A percentile compares a stretch with the other conserved stretches of the same genome.
Evolutionary conservation across 169 alveolate species (phyloP).

Genomic region (Plasmodium cynomolgi): DNA sequence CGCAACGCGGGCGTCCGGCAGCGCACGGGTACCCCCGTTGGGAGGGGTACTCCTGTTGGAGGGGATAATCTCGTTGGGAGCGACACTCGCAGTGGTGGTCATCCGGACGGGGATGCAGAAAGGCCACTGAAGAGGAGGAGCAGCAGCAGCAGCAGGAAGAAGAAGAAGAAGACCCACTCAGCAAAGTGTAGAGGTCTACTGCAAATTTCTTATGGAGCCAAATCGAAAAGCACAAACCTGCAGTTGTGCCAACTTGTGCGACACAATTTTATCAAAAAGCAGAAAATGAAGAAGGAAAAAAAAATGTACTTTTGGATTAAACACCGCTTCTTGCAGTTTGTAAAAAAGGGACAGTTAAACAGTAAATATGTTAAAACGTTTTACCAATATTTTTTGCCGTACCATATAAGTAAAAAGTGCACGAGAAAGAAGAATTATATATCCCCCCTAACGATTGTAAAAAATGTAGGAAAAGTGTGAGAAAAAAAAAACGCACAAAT

Average conservation of each 20-base stretch:
- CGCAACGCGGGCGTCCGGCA: background rate
- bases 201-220: background rate
- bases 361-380: conserved; percentile 56
- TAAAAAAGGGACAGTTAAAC: conserved; percentile 13
- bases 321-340: background rate
- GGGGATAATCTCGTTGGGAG: background rate
- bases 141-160: too few species aligned
- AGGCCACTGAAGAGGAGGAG: background rate
- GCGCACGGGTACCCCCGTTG: background rate
- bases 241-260: conserved; percentile 40
- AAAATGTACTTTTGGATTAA: conserved; percentile 65
- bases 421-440: conserved; percentile 70
- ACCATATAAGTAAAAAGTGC: conserved; percentile 53
- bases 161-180: background rate
- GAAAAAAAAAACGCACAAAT: background rate
- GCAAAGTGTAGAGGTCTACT: background rate
- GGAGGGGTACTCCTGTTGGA: background rate
- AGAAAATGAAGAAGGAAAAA: conserved; percentile 39
- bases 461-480: background rate
- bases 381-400: conserved; percentile 55
- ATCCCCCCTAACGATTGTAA: conserved; percentile 41
- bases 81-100: background rate
- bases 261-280: conserved; percentile 16
- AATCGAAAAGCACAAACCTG: conserved; percentile 15
- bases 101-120: background rate